Evolutionary conservation across 2,329 filamentous ascomycete species (phyloP).

Genomic region (Pyricularia sp.): DNA sequence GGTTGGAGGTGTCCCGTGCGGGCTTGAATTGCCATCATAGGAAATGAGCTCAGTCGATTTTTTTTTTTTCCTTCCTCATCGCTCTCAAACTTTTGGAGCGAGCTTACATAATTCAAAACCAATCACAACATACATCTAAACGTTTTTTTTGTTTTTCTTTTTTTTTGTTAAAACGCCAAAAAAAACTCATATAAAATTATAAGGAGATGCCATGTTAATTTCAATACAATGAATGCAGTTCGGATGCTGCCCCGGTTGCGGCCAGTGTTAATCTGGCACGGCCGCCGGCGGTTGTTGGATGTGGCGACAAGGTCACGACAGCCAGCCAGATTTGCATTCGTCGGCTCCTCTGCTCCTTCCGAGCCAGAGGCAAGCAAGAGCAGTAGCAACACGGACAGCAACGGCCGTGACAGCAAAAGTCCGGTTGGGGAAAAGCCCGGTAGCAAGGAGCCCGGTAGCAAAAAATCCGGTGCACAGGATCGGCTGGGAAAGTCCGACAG

Average conservation of each 20-base stretch:
- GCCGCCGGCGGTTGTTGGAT: neutral
- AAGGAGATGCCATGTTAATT: neutral
- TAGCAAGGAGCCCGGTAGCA: too few relatives aligned
- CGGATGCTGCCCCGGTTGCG: neutral
- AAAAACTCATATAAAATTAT: neutral
- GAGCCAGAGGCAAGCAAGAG: neutral
- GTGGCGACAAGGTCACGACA: neutral
- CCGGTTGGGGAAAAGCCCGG: too few relatives aligned
- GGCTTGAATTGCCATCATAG: neutral
- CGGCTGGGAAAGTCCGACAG: too few relatives aligned
- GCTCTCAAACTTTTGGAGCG: neutral
- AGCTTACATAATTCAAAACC: neutral
- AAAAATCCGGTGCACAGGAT: too few relatives aligned
- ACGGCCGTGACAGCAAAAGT: neutral
- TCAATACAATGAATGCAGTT: neutral
- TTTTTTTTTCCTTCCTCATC: too few relatives aligned
- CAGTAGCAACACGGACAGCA: neutral
- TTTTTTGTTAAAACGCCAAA: too few relatives aligned
- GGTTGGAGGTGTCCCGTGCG: neutral
- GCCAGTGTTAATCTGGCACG: neutral
- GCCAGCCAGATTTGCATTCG: neutral
- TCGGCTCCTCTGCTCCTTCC: neutral
- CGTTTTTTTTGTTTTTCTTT: too few relatives aligned
- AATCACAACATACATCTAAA: neutral
- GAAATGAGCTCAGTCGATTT: neutral